phyloP scores from a whole-genome alignment of 768 basidiomycete species.

The Trametopsis cervina region DNA sequence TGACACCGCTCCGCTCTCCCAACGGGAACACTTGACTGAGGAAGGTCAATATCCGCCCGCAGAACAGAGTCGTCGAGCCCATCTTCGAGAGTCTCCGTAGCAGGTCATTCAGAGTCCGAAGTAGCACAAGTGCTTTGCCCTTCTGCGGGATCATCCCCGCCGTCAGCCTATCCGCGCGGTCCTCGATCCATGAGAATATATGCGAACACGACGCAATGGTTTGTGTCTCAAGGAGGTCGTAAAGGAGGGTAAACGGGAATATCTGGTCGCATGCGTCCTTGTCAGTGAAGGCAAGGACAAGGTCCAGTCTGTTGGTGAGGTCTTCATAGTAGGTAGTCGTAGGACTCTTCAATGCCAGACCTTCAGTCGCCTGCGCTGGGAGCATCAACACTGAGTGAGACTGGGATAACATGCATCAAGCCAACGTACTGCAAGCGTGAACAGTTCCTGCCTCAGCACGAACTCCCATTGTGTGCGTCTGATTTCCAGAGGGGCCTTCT shows the following conservation, averaged over 20 bases:
- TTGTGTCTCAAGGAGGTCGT: slow-evolving; percentile 80
- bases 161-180: slow-evolving; percentile 61
- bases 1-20: slow-evolving; percentile 87
- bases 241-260: slow-evolving; percentile 67
- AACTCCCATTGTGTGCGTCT: slow-evolving; percentile 72
- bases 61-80: slow-evolving; percentile 78
- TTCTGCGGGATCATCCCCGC: slow-evolving; percentile 78
- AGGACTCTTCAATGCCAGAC: slow-evolving; percentile 48
- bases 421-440: slow-evolving; percentile 58
- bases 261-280: slow-evolving; percentile 73
- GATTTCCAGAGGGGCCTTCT: slow-evolving; percentile 44
- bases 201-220: slow-evolving; percentile 82
- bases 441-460: slow-evolving; percentile 62
- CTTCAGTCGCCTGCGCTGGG: slow-evolving; percentile 52
- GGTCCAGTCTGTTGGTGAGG: slow-evolving; percentile 58
- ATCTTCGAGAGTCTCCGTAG: slow-evolving; percentile 82
- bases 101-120: slow-evolving; percentile 83
- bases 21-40: slow-evolving; percentile 81
- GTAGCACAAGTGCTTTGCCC: slow-evolving; percentile 78
- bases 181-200: slow-evolving; percentile 85
- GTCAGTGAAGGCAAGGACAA: slow-evolving; percentile 72
- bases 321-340: slow-evolving; percentile 53
- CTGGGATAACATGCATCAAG: not conserved
- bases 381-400: slow-evolving; percentile 1
- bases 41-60: slow-evolving; percentile 84